Evolutionary conservation across 768 basidiomycete genomes (phyloP), one percentile per base, ranked within the genome.

Genomic region (Xanthoconium purpureum): DNA sequence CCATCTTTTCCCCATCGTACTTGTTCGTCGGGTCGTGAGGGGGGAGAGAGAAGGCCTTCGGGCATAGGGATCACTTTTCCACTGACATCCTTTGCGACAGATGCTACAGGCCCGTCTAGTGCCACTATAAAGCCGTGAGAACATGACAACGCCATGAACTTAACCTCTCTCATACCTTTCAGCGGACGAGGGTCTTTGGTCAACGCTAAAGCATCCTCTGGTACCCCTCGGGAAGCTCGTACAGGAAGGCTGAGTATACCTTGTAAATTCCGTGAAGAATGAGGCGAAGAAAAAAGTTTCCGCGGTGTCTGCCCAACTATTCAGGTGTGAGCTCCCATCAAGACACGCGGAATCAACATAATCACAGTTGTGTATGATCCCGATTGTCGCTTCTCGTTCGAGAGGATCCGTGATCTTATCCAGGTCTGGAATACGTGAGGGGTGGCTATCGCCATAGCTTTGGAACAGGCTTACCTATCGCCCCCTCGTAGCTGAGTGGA

Each of bases 341-440:
- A 36, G 39, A 36, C 12, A 24, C 5, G 38, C 14, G 32, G 18
- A 33, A 14, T 44, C 8, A 48, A 33, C 14, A n/a, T 66, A 81
- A 38, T 65, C 62, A 91, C 91, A 98, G 59, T 96, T 96, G 70
- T 96, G 94, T 47, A 97, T 95, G 54, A 95, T 96, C 2, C 94
- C 94, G 18, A 95, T 89, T 8, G 92, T 93, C 0, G 95, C 94
- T 65, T 94, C 92, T 36, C 89, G 82, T 73, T 98, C 91, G 9
- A 92, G 75, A 45, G 92, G 87, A 66, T 97, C 89, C 6, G 83
- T 81, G 52, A 98, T 96, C 5, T 80, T 71, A 67, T 97, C 95
- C 24, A 98, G 74, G 70, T 97, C 94, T 90, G 37, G n/a, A 48
- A 44, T 32, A 13, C 24, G 24, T 52, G 30, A 54, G 55, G 36